A percentile compares a stretch with the other conserved stretches of the same genome.
phyloP scores from a whole-genome alignment of 169 alveolate species.

The Plasmodium fragile region DNA sequence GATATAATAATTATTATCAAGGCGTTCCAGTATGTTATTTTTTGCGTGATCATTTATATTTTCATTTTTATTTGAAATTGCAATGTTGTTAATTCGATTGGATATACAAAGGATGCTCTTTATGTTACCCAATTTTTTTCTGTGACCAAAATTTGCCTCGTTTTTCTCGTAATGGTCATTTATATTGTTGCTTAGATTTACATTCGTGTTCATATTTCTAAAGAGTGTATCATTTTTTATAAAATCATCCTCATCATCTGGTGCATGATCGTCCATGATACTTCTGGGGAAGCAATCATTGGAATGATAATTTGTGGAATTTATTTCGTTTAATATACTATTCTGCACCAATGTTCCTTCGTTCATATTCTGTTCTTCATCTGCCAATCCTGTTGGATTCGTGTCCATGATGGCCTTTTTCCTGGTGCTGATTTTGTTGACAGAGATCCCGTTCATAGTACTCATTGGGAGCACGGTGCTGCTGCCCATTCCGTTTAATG shows the following conservation, averaged over 20 bases:
- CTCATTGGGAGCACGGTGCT: background rate
- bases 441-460: background rate
- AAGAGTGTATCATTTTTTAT: slow-evolving; percentile 8
- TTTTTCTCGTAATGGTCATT: slow-evolving; percentile 2
- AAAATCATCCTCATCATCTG: background rate
- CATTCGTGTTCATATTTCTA: background rate
- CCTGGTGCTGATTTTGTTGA: background rate
- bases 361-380: slow-evolving; percentile 2
- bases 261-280: background rate
- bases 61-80: slow-evolving; percentile 28
- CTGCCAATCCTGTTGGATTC: background rate
- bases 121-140: slow-evolving; percentile 23
- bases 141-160: background rate
- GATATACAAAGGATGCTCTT: slow-evolving; percentile 33
- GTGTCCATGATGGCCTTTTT: slow-evolving; percentile 21
- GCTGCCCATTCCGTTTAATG: background rate
- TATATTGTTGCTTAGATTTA: background rate
- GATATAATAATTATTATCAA: slow-evolving; percentile 7
- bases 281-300: background rate
- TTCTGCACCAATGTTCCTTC: background rate
- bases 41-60: background rate
- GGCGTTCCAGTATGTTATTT: slow-evolving; percentile 11
- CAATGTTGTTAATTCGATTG: slow-evolving; percentile 14
- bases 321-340: background rate
- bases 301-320: background rate